Conservation (phyloP, 257 asterid species). For the Lantana camara region DNA sequence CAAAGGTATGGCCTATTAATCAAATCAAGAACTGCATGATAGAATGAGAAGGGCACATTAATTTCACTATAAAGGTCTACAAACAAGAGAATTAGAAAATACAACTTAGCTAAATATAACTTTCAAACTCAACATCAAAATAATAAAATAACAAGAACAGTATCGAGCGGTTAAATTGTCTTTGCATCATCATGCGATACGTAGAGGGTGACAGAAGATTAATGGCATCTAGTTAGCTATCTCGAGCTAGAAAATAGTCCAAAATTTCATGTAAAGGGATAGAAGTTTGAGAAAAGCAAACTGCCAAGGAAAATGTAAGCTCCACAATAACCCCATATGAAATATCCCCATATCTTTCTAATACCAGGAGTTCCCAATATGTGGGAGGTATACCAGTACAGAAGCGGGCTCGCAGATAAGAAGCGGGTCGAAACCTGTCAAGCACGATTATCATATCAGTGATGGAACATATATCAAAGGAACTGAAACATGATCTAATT, state of each 20-base stretch:
- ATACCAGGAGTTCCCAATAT: slow-evolving; percentile 43
- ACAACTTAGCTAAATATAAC: too few relatives aligned
- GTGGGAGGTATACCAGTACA: slow-evolving; percentile 85
- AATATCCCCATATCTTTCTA: slow-evolving; percentile 67
- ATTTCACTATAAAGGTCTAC: not conserved
- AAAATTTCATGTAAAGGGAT: slow-evolving; percentile 79
- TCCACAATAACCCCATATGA: slow-evolving; percentile 78
- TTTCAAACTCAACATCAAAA: too few relatives aligned
- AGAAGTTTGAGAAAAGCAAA: slow-evolving; percentile 89
- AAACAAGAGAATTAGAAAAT: too few relatives aligned
- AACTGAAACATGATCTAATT: not conserved
- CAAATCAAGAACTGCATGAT: not conserved
- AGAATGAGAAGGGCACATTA: not conserved
- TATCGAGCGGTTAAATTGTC: too few relatives aligned
- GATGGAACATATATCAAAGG: not conserved
- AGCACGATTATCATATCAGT: slow-evolving; percentile 11
- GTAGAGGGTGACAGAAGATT: too few relatives aligned
- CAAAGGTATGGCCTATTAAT: too few relatives aligned
- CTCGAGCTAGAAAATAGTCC: not conserved
- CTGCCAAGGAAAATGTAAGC: slow-evolving; percentile 79
- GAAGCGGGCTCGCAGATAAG: slow-evolving; percentile 79
- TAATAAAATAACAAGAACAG: too few relatives aligned
- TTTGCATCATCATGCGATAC: not conserved
- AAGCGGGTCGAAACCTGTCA: slow-evolving; percentile 90
- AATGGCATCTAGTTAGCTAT: not conserved